Base-by-base conservation (phyloP, 2,329 filamentous ascomycete species). In the Amphichorda felina region DNA sequence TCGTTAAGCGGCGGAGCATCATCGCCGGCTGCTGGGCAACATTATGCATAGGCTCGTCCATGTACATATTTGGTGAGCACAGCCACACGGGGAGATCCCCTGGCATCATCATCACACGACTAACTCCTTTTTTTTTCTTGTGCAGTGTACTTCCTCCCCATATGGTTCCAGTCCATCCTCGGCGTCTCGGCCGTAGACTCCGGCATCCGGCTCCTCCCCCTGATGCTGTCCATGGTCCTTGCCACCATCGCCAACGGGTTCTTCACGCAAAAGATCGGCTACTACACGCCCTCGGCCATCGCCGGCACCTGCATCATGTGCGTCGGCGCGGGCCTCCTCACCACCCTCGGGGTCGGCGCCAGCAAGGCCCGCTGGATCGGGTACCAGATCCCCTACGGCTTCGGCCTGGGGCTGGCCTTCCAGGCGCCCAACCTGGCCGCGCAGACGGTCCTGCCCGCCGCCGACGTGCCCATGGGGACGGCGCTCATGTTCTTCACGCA, bases 141-240 rank as follows among this genome's bases (percentile, higher is more conserved):
- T 26, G n/a, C 14, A 43, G 54, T 60, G 4, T 66, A 66, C 46
- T 69, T 59, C 43, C 49, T 71, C 4, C 64, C 67, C 9, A 56
- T 70, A 37, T 72, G 65, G 62, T 70, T 68, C 47, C 66, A 69
- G 40, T 61, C 60, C 9, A 59, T 67, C 31, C 50, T 61, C 35
- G 62, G 50, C 8, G 39, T 42, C 14, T 43, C 47, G 2, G 50
- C 53, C 14, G 40, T 55, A 2, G 28, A 50, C 3, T 50, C 50
- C 0, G 52, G 53, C n/a, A 49, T 55, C 25, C 45, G 44, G 11
- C 40, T 48, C 11, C 40, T 57, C 4, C 49, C 53, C 3, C 41
- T 51, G 14, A 43, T 54, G 8, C 41, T 56, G 4, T 43, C 50
- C n/a, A 43, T 50, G 14, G 47, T 56, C 21, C 27, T 53, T 30